Evolutionary conservation across 495 filamentous ascomycete genomes (phyloP), one percentile per base, ranked within the genome.

Genomic region (Glutinoglossum americanum): DNA sequence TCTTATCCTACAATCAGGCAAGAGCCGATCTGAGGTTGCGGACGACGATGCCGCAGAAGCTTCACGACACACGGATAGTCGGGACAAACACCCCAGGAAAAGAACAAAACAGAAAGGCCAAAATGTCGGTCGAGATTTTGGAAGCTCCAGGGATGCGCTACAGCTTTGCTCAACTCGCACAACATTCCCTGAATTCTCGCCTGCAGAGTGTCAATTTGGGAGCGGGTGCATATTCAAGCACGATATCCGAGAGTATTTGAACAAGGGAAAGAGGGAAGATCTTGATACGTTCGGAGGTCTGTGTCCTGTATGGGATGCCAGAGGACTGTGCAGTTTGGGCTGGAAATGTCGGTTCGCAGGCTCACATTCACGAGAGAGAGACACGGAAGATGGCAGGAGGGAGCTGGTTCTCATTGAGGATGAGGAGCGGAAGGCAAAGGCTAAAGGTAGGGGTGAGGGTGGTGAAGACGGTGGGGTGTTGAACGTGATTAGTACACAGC

Each of bases 341-440:
- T 98, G 89, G 89, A 93, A 84, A 64, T 98, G 92, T 66, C 85
- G 90, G 13, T 88, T 94, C 64, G 82, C 85, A 17, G 74, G 73
- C 54, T 87, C 84, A 39, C 92, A 98, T 67, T 85, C 82, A 60
- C 73, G 79, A 54, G 87, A 94, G 68, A 67, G 84, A 27, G 76
- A 82, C 54, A 77, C 71, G 6, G 78, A 78, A 51, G 88, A 92
- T 66, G 89, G 87, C 7, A 76, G 76, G 58, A 85, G 83, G 57
- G 90, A 97, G 67, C 71, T 98, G 37, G 70, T 89, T 9, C 75
- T 96, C 37, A 62, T 84, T 37, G 71, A 77, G 58, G 72, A 79
- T 56, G 71, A 75, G 39, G 71, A 72, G 59, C 69, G 70, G 58
- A 73, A 72, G 64, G 64, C 68, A 37, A 72, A 71, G 37, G 68